Base-by-base conservation (phyloP, 139 green algal genomes). In the Chlorella sp. region DNA sequence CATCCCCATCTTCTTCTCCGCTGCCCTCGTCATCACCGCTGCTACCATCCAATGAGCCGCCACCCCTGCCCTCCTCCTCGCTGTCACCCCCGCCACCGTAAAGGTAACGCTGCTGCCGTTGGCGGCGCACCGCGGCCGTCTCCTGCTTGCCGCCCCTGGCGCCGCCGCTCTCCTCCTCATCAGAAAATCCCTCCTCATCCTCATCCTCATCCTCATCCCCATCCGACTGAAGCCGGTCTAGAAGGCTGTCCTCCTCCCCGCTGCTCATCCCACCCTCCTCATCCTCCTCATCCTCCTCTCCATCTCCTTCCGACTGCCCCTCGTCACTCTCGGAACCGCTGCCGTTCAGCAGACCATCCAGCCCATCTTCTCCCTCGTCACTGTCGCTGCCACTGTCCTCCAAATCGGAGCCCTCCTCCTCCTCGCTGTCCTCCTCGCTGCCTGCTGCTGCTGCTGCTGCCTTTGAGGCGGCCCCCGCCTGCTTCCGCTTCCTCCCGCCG, bases 61-160 rank as follows among this genome's bases (percentile, higher is more conserved):
- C 79, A 4, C 84, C 83, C 24, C 86, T 81, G 57, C 21, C 83
- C 24, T 82, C 83, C 22, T 88, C 88, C 18, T 78, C 83, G 4
- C 69, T 42, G 71, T n/a, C 68, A 60, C 64, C 75, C 0, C 83
- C 87, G 9, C 9, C 9, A 9, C 48, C 48, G 76, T 90, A 7
- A 73, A n/a, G 26, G 48, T n/a, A 19, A 39, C n/a, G 14, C 18
- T 81, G 75, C 14, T 77, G 68, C 30, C 68, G 68, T 12, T 77
- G 48, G 48, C 48, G 48, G 5, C 9, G 48, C 48, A 40, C 39
- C 12, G 26, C 69, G 32, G 87, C 53, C 57, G 16, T 30, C n/a
- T 86, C 84, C 21, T 73, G 18, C 68, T 88, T 86, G 73, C 64
- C 77, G 12, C 83, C 87, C 48, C 82, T 90, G 21, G 75, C 48